Conservation (phyloP, 148 eudicot species). For the Cornus suecica region DNA sequence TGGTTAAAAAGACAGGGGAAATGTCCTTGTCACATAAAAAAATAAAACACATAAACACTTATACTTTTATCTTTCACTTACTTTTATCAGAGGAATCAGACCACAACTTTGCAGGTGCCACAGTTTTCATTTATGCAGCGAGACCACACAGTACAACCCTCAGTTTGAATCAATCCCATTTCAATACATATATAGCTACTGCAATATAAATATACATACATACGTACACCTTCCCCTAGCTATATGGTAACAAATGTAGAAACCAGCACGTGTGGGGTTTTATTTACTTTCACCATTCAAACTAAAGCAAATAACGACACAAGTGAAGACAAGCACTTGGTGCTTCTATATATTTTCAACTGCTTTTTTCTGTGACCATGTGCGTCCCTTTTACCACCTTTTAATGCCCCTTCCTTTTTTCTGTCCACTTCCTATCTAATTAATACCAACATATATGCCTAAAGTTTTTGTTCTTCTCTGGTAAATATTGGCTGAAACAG, state of each 20-base stretch:
- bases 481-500: no score
- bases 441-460: no score
- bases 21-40: slow-evolving; percentile 17
- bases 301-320: background rate
- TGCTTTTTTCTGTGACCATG: slow-evolving; percentile 7
- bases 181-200: background rate
- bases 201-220: background rate
- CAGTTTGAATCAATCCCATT: background rate
- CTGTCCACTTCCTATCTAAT: no score
- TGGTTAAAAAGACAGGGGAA: slow-evolving; percentile 16
- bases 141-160: background rate
- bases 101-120: slow-evolving; percentile 11
- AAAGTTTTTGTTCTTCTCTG: no score
- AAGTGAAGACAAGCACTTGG: background rate
- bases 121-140: slow-evolving; percentile 16
- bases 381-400: slow-evolving; percentile 9
- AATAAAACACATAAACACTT: slow-evolving; percentile 10
- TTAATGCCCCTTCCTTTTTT: background rate
- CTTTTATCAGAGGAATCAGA: slow-evolving; percentile 20
- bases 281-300: background rate
- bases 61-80: slow-evolving; percentile 6
- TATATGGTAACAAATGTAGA: background rate
- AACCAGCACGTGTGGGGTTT: background rate
- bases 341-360: background rate
- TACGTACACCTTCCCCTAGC: background rate